These are phyloP conservation scores for Harringtonia aguacate DNA, from an alignment of 2,329 filamentous ascomycete species.

Conservation along the genomic window DNA sequence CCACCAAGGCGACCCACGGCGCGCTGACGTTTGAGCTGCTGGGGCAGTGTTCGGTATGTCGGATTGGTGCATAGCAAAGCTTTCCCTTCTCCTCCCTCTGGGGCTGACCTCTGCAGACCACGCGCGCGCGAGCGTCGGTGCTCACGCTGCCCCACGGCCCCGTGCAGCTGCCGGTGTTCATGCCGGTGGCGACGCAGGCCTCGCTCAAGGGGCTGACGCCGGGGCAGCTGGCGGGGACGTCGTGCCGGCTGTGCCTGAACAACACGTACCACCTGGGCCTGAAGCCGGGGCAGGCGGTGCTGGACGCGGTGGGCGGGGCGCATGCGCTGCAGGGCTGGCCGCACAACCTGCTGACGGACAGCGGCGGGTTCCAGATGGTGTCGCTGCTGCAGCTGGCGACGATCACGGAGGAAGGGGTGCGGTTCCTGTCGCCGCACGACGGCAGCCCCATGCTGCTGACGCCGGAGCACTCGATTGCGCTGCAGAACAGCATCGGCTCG, in stretches of 20 bases:
- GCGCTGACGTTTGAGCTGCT: slow-evolving; percentile 20
- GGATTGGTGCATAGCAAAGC: not conserved
- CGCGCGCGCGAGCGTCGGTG: slow-evolving; percentile 81
- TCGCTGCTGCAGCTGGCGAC: slow-evolving; percentile 86
- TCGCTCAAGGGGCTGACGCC: slow-evolving; percentile 92
- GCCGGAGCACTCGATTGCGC: slow-evolving; percentile 88
- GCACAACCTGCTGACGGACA: slow-evolving; percentile 84
- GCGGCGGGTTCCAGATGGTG: slow-evolving; percentile 92
- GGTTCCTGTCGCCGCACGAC: slow-evolving; percentile 93
- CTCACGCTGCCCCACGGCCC: slow-evolving; percentile 85
- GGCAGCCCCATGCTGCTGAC: slow-evolving; percentile 93
- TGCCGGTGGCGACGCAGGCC: slow-evolving; percentile 96
- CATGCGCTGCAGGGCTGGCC: slow-evolving; percentile 94
- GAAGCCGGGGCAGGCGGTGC: slow-evolving; percentile 83
- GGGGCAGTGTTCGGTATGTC: slow-evolving; percentile 13
- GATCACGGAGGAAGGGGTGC: slow-evolving; percentile 90
- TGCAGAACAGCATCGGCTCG: slow-evolving; percentile 95
- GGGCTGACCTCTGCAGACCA: too few species aligned
- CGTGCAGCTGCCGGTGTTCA: slow-evolving; percentile 87
- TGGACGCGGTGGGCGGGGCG: slow-evolving; percentile 81
- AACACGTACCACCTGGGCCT: slow-evolving; percentile 96
- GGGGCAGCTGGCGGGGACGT: slow-evolving; percentile 79
- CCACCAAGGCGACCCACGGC: slow-evolving; percentile 16
- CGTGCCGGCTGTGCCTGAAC: slow-evolving; percentile 86
- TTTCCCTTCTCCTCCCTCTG: not conserved